These are phyloP conservation scores for Trichosporon sp. DNA, from an alignment of 1,284 basidiomycete genomes.

Conservation along the genomic window DNA sequence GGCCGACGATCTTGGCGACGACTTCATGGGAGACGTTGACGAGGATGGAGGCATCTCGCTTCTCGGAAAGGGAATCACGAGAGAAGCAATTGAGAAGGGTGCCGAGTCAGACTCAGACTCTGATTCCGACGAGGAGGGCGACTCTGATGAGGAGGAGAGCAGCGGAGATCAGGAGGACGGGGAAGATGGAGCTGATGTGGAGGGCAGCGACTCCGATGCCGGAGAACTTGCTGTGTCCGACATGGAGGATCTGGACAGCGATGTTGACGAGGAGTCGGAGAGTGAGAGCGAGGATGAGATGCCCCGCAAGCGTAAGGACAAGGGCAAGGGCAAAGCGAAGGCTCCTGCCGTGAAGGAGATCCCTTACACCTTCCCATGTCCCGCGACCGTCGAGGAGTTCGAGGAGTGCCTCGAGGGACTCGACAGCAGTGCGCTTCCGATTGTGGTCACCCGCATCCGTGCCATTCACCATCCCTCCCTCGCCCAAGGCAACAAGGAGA, in stretches of 20 bases:
- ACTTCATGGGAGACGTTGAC: conserved; percentile 56
- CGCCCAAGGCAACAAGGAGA: conserved; percentile 83
- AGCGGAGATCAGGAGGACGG: conserved; percentile 27
- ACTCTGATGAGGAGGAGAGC: conserved; percentile 32
- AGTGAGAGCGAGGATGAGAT: conserved; percentile 21
- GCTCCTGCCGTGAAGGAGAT: conserved; percentile 57
- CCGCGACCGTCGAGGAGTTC: conserved; percentile 78
- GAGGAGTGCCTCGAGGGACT: conserved; percentile 67
- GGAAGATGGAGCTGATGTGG: conserved; percentile 30
- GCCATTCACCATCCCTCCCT: conserved; percentile 87
- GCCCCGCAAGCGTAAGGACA: conserved; percentile 19
- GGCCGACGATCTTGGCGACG: conserved; percentile 86
- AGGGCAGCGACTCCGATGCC: conserved; percentile 35
- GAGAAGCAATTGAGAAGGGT: conserved; percentile 39
- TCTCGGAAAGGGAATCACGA: conserved; percentile 54
- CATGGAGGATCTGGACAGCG: conserved; percentile 35
- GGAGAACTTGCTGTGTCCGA: conserved; percentile 39
- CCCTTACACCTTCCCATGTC: conserved; percentile 89
- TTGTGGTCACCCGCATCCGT: conserved; percentile 84
- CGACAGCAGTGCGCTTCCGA: conserved; percentile 65
- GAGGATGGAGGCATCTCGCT: conserved; percentile 52
- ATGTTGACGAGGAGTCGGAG: conserved; percentile 32
- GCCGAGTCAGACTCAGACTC: conserved; percentile 35
- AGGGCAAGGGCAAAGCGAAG: conserved; percentile 51
- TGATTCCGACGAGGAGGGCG: conserved; percentile 29